These are phyloP conservation scores for Cutaneotrichosporon sp. DNA, from an alignment of 1,284 basidiomycete genomes.

Conservation along the genomic window DNA sequence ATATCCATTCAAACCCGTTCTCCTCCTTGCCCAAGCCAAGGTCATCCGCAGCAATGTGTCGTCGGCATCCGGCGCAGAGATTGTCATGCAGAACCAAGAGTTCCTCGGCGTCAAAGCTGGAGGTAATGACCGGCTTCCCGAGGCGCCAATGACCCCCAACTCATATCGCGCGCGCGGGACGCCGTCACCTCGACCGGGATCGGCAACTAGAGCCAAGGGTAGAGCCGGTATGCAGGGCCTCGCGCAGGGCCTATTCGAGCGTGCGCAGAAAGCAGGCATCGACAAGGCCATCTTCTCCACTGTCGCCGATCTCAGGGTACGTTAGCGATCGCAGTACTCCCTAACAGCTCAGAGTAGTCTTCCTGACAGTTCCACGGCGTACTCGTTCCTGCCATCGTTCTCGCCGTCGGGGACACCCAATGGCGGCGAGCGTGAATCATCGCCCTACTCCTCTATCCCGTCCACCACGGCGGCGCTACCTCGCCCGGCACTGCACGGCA, in stretches of 20 bases:
- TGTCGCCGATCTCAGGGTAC: constrained; percentile 42
- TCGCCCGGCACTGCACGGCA: constrained; percentile 9
- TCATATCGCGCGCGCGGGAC: constrained; percentile 2
- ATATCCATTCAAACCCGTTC: constrained; percentile 51
- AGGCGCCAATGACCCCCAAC: not conserved
- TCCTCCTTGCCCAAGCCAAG: constrained; percentile 75
- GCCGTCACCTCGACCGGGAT: constrained; percentile 3
- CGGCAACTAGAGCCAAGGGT: not conserved
- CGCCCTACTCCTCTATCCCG: constrained; percentile 33
- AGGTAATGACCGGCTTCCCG: constrained; percentile 6
- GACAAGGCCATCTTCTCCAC: constrained; percentile 47
- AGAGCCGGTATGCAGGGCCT: constrained; percentile 35
- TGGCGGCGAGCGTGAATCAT: constrained; percentile 14
- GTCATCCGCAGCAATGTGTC: constrained; percentile 68
- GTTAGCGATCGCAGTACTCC: constrained; percentile 4
- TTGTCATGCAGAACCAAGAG: constrained; percentile 74
- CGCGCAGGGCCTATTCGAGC: constrained; percentile 44
- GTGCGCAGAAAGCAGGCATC: constrained; percentile 47
- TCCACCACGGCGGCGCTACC: constrained; percentile 24
- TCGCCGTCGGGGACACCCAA: constrained; percentile 22
- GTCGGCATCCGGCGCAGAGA: constrained; percentile 63
- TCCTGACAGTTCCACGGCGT: constrained; percentile 55
- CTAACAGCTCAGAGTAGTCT: constrained; percentile 62
- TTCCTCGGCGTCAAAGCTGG: constrained; percentile 59
- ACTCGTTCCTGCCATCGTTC: constrained; percentile 42